phyloP scores from a whole-genome alignment of 495 filamentous ascomycete species.

The Aspergillus funiculosus region DNA sequence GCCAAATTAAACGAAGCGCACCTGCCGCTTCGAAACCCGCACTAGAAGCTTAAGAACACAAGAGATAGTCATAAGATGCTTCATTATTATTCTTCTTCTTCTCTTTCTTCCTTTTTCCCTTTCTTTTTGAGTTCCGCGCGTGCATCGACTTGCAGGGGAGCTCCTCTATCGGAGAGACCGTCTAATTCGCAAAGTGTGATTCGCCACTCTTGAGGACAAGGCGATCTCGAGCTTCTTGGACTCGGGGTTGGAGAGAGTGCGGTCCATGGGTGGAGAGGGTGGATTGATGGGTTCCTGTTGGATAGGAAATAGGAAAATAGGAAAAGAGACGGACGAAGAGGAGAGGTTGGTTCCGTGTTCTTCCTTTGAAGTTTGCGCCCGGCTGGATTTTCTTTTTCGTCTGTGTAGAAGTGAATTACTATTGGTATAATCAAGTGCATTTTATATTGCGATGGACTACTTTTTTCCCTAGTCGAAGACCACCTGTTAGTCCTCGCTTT shows the following conservation, averaged over 20 bases:
- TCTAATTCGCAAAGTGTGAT: neutral
- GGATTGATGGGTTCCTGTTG: neutral
- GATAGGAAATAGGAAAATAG: neutral
- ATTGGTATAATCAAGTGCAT: too few relatives aligned
- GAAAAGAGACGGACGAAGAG: neutral
- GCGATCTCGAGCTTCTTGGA: neutral
- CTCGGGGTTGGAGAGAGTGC: neutral
- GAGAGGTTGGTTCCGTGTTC: neutral
- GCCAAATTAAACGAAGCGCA: slow-evolving; percentile 15
- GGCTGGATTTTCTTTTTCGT: too few relatives aligned
- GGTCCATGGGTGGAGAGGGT: slow-evolving; percentile 13
- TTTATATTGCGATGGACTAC: too few relatives aligned
- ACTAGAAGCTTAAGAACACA: slow-evolving; percentile 11
- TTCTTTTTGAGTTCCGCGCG: neutral
- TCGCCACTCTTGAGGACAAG: too few relatives aligned
- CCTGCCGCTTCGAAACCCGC: slow-evolving; percentile 14
- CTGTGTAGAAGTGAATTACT: too few relatives aligned
- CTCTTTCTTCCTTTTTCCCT: neutral
- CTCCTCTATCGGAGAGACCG: neutral
- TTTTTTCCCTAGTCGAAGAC: too few relatives aligned
- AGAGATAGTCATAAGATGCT: slow-evolving; percentile 2
- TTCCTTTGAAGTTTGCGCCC: too few relatives aligned
- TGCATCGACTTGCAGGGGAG: neutral
- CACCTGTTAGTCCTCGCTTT: too few relatives aligned
- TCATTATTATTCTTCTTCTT: neutral